Conservation (phyloP, 148 eudicot genomes). For the Suaeda aralocaspica region DNA sequence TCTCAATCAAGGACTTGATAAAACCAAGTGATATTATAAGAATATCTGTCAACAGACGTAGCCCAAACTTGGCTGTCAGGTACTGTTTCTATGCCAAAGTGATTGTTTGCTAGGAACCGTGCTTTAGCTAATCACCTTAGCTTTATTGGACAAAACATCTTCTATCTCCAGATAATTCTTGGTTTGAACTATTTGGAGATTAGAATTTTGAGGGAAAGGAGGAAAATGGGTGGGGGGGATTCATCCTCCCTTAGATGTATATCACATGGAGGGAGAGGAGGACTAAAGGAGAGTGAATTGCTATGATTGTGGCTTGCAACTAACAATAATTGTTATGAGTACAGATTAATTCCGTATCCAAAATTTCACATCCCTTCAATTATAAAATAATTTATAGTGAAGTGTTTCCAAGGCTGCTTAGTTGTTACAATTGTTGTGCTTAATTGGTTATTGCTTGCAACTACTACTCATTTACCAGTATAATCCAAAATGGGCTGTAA, state of each 20-base stretch:
- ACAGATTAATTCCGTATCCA: neutral
- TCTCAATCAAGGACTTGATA: constrained; percentile 47
- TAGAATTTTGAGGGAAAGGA: no score
- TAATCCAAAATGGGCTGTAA: neutral
- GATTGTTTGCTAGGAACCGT: neutral
- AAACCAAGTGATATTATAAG: constrained; percentile 54
- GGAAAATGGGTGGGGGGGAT: no score
- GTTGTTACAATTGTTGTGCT: neutral
- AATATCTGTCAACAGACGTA: constrained; percentile 42
- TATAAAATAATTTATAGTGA: neutral
- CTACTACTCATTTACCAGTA: neutral
- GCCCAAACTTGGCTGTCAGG: constrained; percentile 71
- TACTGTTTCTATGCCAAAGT: constrained; percentile 14
- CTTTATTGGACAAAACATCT: neutral
- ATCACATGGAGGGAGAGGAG: no score
- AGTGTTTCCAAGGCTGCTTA: neutral
- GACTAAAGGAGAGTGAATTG: no score
- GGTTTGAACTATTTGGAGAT: no score
- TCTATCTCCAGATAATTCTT: no score
- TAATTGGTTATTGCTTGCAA: neutral
- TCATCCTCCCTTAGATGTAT: no score
- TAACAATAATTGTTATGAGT: no score
- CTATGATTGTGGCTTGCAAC: no score
- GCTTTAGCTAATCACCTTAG: neutral
- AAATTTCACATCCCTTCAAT: constrained; percentile 5